A percentile compares a stretch with the other conserved stretches of the same genome.
Evolutionary conservation across 345 rosid species (phyloP).

Genomic region (Mallotus nudiflorus): DNA sequence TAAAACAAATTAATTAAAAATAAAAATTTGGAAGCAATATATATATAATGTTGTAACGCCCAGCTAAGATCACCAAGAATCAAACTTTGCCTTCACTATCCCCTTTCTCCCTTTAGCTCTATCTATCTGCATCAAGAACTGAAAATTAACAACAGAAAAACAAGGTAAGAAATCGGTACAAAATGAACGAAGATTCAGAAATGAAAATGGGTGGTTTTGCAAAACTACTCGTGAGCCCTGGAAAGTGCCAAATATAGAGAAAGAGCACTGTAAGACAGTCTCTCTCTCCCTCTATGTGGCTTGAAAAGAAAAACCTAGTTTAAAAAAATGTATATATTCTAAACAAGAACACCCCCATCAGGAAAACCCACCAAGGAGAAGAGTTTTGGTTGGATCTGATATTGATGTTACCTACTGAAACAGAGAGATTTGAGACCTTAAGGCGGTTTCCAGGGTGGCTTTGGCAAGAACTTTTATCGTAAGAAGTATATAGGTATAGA

Average conservation of each 20-base stretch:
- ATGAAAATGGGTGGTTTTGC: neutral
- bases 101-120: constrained; percentile 17
- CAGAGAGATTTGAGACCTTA: neutral
- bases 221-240: neutral
- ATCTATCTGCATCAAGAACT: constrained; percentile 32
- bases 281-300: too few relatives aligned
- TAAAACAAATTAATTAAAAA: neutral
- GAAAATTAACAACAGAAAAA: too few relatives aligned
- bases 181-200: neutral
- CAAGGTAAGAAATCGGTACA: neutral
- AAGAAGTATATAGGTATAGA: constrained; percentile 20
- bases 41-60: constrained; percentile 16
- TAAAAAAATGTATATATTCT: constrained; percentile 14
- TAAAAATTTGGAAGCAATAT: constrained; percentile 18
- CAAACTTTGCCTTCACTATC: constrained; percentile 31
- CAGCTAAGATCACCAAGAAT: constrained; percentile 37
- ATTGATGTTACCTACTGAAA: constrained; percentile 8
- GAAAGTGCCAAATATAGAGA: neutral
- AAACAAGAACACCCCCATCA: constrained; percentile 5
- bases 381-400: constrained; percentile 21
- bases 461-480: constrained; percentile 20
- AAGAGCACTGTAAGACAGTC: neutral
- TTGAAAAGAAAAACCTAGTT: neutral
- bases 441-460: constrained; percentile 13
- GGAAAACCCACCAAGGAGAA: neutral